Evolutionary conservation across 306 rosid genomes (phyloP).

Genomic region (apple (Malus domestica)): DNA sequence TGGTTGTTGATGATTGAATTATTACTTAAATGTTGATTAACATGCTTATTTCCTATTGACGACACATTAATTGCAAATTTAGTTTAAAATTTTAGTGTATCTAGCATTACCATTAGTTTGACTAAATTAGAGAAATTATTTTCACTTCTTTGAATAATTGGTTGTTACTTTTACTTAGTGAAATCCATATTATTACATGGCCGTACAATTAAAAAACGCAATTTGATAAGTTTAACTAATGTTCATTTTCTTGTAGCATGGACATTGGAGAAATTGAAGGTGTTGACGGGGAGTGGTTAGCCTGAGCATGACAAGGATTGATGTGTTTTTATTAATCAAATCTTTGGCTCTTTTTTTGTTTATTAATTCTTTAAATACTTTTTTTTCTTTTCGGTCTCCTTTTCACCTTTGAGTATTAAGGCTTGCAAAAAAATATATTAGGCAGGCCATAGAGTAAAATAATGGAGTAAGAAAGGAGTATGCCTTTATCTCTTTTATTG

Average conservation of each 20-base stretch:
- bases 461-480: conserved; percentile 7
- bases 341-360: conserved; percentile 26
- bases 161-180: not conserved
- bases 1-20: too few relatives aligned
- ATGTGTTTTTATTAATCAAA: conserved; percentile 35
- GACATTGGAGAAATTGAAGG: conserved; percentile 84
- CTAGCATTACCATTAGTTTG: not conserved
- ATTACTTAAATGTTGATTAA: too few relatives aligned
- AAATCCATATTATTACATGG: not conserved
- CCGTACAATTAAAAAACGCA: not conserved
- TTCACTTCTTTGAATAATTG: not conserved
- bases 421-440: conserved; percentile 29
- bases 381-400: conserved; percentile 18
- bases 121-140: not conserved
- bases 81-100: too few relatives aligned
- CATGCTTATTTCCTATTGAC: too few relatives aligned
- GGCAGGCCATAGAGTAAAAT: conserved; percentile 25
- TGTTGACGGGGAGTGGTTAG: conserved; percentile 76
- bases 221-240: not conserved
- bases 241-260: conserved; percentile 42
- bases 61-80: too few relatives aligned
- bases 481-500: conserved; percentile 2
- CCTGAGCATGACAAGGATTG: conserved; percentile 51
- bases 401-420: conserved; percentile 26
- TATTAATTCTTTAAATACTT: conserved; percentile 6